A percentile compares a stretch with the other conserved stretches of the same genome.
Conservation (phyloP, 257 asterid genomes). For the Solanum bulbocastanum region DNA sequence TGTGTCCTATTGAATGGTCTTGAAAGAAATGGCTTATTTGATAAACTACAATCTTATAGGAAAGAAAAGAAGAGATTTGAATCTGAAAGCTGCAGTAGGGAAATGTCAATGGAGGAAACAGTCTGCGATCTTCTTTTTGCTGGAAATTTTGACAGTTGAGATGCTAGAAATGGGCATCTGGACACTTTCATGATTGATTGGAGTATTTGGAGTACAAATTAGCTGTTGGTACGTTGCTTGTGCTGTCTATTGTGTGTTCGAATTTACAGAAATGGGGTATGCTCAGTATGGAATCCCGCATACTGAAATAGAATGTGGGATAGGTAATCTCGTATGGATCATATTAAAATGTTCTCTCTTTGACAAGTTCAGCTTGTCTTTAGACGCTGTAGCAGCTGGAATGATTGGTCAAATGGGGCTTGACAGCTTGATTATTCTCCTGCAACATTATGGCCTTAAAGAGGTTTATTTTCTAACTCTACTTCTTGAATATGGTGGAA, state of each 20-base stretch:
- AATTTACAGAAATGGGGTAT: neutral
- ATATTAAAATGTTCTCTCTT: neutral
- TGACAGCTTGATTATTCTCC: neutral
- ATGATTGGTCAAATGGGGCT: neutral
- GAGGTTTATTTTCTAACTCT: neutral
- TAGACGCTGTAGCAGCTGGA: neutral
- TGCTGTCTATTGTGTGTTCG: neutral
- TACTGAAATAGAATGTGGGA: neutral
- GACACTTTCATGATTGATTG: neutral
- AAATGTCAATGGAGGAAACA: slow-evolving; percentile 38
- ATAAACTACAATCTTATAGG: slow-evolving; percentile 37
- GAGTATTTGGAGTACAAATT: neutral
- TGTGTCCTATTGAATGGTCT: slow-evolving; percentile 54
- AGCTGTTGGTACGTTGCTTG: neutral
- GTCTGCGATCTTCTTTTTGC: slow-evolving; percentile 65
- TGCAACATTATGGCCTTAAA: neutral
- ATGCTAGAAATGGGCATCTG: neutral
- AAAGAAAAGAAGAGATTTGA: slow-evolving; percentile 47
- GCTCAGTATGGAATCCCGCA: neutral
- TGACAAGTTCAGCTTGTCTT: neutral
- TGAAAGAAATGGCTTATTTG: slow-evolving; percentile 34
- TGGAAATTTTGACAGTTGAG: slow-evolving; percentile 14
- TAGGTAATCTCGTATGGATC: neutral
- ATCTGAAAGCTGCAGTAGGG: slow-evolving; percentile 12
- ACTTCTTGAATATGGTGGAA: neutral